Evolutionary conservation across 2,329 filamentous ascomycete genomes (phyloP).

Genomic region (Beauveria sp.): DNA sequence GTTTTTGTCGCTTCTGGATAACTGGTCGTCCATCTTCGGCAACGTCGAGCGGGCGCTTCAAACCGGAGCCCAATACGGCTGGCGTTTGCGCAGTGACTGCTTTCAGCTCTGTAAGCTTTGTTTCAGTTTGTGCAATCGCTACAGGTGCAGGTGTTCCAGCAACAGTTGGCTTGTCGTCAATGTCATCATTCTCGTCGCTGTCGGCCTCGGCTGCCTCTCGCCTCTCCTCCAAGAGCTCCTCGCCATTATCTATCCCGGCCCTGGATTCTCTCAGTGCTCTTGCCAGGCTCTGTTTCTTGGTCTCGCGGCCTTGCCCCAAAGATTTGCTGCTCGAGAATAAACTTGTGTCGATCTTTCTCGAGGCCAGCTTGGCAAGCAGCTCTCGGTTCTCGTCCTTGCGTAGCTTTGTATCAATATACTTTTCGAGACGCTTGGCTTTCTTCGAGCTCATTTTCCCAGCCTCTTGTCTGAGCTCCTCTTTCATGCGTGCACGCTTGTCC

Average conservation of each 20-base stretch:
- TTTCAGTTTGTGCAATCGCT: constrained; percentile 6
- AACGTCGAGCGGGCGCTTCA: constrained; percentile 79
- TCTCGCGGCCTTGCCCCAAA: constrained; percentile 65
- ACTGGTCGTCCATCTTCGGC: constrained; percentile 74
- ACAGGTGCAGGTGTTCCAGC: constrained; percentile 5
- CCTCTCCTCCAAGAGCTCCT: constrained; percentile 44
- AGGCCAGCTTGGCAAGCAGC: constrained; percentile 74
- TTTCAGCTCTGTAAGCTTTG: neutral
- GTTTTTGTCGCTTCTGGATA: constrained; percentile 73
- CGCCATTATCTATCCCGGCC: constrained; percentile 52
- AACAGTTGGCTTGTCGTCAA: constrained; percentile 17
- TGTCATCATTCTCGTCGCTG: constrained; percentile 20
- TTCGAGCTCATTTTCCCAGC: constrained; percentile 53
- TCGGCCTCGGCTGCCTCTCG: constrained; percentile 22
- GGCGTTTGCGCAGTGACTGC: constrained; percentile 5
- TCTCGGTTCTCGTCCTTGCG: constrained; percentile 87
- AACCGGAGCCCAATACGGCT: constrained; percentile 56
- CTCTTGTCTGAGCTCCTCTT: constrained; percentile 44
- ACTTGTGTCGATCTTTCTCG: constrained; percentile 72
- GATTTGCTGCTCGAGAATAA: constrained; percentile 70
- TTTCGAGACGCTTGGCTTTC: constrained; percentile 59
- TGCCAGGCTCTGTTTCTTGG: constrained; percentile 60
- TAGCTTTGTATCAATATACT: constrained; percentile 80
- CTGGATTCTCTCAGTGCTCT: constrained; percentile 57
- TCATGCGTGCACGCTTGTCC: constrained; percentile 47